phyloP scores from a whole-genome alignment of 2,329 filamentous ascomycete species.

The Fusarium nurragi region DNA sequence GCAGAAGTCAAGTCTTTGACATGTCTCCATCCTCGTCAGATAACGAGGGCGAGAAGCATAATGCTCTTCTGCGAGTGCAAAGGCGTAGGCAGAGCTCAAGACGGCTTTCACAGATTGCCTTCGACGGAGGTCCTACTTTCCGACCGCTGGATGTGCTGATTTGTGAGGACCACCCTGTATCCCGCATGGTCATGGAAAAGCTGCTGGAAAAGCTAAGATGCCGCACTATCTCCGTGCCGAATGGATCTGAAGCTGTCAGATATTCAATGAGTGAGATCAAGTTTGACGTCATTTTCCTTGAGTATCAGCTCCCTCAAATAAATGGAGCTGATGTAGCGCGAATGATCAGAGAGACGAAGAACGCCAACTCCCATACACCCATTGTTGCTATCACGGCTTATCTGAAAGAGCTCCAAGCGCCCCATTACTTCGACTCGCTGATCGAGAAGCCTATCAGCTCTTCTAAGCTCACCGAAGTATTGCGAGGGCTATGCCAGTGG shows the following conservation, averaged over 20 bases:
- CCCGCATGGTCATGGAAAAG: constrained; percentile 98
- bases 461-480: constrained; percentile 87
- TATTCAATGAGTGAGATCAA: constrained; percentile 98
- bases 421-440: constrained; percentile 93
- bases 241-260: constrained; percentile 89
- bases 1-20: constrained; percentile 93
- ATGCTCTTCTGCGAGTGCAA: constrained; percentile 90
- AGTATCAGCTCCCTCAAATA: constrained; percentile 94
- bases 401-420: constrained; percentile 93
- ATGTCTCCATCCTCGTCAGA: constrained; percentile 98
- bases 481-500: constrained; percentile 92
- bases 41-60: constrained; percentile 93
- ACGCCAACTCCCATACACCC: constrained; percentile 91
- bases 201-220: constrained; percentile 94
- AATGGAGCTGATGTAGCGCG: constrained; percentile 95
- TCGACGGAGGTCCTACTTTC: constrained; percentile 86
- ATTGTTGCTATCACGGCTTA: constrained; percentile 98
- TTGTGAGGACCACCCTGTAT: constrained; percentile 97
- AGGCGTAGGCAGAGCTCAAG: constrained; percentile 94
- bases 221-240: constrained; percentile 89
- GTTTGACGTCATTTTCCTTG: constrained; percentile 98
- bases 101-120: constrained; percentile 88
- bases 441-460: constrained; percentile 97
- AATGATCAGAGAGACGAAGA: constrained; percentile 97
- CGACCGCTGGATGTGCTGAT: constrained; percentile 93